Base-by-base conservation (phyloP, 2,329 filamentous ascomycete genomes). In the Exophiala sp. region DNA sequence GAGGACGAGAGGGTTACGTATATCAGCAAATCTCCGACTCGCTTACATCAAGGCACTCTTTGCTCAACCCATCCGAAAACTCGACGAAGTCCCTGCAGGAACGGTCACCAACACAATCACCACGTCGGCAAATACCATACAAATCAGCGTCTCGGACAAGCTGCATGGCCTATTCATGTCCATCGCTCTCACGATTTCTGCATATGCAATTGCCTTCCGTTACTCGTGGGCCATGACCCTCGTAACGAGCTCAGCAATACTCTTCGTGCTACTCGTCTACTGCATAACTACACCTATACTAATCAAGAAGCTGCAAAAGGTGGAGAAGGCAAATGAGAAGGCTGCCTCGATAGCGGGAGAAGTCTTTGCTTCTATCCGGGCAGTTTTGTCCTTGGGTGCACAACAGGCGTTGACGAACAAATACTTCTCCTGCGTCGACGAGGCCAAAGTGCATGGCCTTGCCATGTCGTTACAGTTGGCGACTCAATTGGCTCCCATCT, bases 101-200 rank as follows among this genome's bases (percentile, higher is more conserved):
- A 73, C 74, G 12, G 76, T 79, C 10, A 74, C 76, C 0, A 76
- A 75, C 38, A 74, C 77, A 1, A 79, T 82, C 59, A 81, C 78
- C 0, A 73, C 74, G 0, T 75, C 76, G 0, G 73, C 78, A 32
- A 81, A 81, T 58, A 75, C 74, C 0, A 72, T 82, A 9, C 79
- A 82, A 52, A 68, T 78, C 21, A 78, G 77, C 14, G 75, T 81
- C n/a, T 80, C 78, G 0, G 78, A 81, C 58, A 76, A 77, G 49
- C 66, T 82, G 4, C 70, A 71, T 1, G 66, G 66, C 2, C 65
- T 78, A 1, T 67, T 78, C 29, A 71, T 76, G 47, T 71, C 68
- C 1, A 47, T 73, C 2, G 65, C 75, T 2, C 63, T 75, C 1
- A 62, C 78, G 4, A 59, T 75, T 5, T 65, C 77, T 0, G 76